phyloP scores from a whole-genome alignment of 1,139 yeast species.

The Hyphopichia burtonii region DNA sequence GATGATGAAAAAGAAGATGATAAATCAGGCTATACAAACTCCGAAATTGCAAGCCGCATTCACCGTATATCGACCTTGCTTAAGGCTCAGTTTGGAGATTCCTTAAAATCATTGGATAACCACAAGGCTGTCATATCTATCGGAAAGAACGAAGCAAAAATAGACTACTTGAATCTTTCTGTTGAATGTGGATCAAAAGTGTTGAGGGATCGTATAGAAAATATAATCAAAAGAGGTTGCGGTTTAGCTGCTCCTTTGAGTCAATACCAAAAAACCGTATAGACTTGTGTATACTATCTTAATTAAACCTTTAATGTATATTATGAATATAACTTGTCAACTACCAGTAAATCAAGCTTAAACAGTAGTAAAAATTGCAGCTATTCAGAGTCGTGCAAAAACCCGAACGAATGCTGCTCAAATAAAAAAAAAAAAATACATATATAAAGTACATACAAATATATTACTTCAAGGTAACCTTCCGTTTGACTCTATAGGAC shows the following conservation, averaged over 20 bases:
- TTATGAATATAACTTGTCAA: no score
- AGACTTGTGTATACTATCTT: constrained; percentile 1
- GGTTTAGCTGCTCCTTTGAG: constrained; percentile 80
- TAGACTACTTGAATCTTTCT: constrained; percentile 60
- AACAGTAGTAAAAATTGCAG: neutral
- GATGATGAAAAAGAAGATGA: constrained; percentile 15
- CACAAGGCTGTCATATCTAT: constrained; percentile 57
- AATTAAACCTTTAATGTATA: neutral
- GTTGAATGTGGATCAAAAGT: constrained; percentile 82
- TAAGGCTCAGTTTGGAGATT: constrained; percentile 84
- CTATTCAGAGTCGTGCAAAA: no score
- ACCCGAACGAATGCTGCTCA: neutral
- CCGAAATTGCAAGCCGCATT: constrained; percentile 52
- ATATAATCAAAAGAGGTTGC: constrained; percentile 73
- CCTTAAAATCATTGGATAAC: constrained; percentile 44
- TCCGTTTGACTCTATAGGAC: no score
- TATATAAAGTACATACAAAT: neutral
- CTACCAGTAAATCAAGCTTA: no score
- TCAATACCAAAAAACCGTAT: constrained; percentile 20
- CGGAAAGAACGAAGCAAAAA: constrained; percentile 71
- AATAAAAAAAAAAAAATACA: neutral
- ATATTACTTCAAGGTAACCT: no score
- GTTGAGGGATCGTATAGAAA: constrained; percentile 77
- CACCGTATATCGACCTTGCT: constrained; percentile 64
- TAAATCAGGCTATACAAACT: constrained; percentile 30